Percentiles rank a stretch among this genome's conserved stretches.
These are phyloP conservation scores for Rubia tinctorum DNA, from an alignment of 305 asterid genomes.

Conservation along the genomic window DNA sequence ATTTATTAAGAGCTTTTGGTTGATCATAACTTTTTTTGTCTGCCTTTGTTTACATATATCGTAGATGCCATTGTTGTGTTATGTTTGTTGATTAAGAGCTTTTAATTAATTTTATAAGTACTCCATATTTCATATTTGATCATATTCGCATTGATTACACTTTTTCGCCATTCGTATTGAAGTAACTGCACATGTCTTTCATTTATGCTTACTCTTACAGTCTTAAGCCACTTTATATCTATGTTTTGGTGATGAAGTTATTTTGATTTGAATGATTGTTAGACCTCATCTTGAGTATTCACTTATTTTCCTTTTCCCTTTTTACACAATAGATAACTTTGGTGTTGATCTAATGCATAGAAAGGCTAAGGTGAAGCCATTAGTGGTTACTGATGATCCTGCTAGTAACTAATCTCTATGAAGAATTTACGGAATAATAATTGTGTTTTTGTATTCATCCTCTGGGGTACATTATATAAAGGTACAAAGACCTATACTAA, in stretches of 20 bases:
- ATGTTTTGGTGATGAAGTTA: not conserved
- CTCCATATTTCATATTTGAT: not conserved
- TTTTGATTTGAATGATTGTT: too few species aligned
- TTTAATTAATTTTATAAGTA: not conserved
- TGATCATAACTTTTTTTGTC: not conserved
- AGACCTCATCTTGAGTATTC: too few species aligned
- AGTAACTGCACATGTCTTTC: slow-evolving; percentile 10
- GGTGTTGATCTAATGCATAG: too few species aligned
- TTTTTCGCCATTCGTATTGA: not conserved
- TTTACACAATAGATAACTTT: too few species aligned
- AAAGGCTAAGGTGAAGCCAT: too few species aligned
- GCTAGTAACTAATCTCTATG: too few species aligned
- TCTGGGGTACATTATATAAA: too few species aligned
- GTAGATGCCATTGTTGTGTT: not conserved
- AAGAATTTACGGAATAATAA: too few species aligned
- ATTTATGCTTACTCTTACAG: slow-evolving; percentile 24
- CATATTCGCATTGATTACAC: not conserved
- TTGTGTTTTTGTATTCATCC: too few species aligned
- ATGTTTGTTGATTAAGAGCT: not conserved
- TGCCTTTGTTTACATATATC: not conserved
- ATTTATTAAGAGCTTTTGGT: not conserved
- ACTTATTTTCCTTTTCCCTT: too few species aligned
- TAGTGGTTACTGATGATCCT: too few species aligned
- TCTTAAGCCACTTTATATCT: slow-evolving; percentile 19
- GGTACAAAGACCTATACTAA: too few species aligned